Conservation (phyloP, 805 yeast species). For the Candida nemodendra region DNA sequence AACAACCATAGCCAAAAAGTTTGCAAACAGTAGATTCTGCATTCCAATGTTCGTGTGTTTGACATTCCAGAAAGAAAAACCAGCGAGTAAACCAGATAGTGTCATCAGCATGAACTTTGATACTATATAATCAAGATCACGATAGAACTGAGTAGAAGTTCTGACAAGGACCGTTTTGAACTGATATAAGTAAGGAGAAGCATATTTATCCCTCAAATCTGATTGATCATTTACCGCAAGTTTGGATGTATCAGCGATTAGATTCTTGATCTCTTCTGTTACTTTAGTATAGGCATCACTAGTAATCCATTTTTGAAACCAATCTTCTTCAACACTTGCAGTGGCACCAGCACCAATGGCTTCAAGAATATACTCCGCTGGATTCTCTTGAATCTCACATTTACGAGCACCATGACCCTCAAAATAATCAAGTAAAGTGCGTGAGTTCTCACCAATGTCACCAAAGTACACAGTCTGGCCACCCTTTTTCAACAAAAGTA, state of each 20-base stretch:
- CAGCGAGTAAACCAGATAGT: slow-evolving; percentile 45
- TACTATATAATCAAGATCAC: slow-evolving; percentile 48
- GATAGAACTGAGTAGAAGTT: slow-evolving; percentile 43
- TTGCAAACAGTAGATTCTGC: slow-evolving; percentile 56
- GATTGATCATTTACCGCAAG: slow-evolving; percentile 12
- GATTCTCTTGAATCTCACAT: slow-evolving; percentile 61
- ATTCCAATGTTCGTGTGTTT: slow-evolving; percentile 50
- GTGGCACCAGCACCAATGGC: slow-evolving; percentile 83
- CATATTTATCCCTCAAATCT: slow-evolving; percentile 32
- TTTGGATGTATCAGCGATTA: slow-evolving; percentile 20
- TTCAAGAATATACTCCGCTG: slow-evolving; percentile 74
- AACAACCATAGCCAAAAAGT: slow-evolving; percentile 53
- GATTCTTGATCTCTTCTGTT: slow-evolving; percentile 30
- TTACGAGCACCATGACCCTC: slow-evolving; percentile 59
- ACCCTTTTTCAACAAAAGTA: slow-evolving; percentile 47
- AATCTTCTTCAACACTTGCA: slow-evolving; percentile 55
- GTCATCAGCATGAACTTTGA: slow-evolving; percentile 43
- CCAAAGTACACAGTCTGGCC: slow-evolving; percentile 56
- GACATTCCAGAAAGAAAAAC: slow-evolving; percentile 63
- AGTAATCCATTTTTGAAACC: slow-evolving; percentile 60
- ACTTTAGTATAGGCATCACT: slow-evolving; percentile 28
- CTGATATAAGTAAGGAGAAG: slow-evolving; percentile 45
- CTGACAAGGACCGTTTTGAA: slow-evolving; percentile 36
- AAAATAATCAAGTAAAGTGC: slow-evolving; percentile 43
- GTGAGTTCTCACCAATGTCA: slow-evolving; percentile 47